Base-by-base conservation (phyloP, 306 rosid species). In the Datisca glomerata region DNA sequence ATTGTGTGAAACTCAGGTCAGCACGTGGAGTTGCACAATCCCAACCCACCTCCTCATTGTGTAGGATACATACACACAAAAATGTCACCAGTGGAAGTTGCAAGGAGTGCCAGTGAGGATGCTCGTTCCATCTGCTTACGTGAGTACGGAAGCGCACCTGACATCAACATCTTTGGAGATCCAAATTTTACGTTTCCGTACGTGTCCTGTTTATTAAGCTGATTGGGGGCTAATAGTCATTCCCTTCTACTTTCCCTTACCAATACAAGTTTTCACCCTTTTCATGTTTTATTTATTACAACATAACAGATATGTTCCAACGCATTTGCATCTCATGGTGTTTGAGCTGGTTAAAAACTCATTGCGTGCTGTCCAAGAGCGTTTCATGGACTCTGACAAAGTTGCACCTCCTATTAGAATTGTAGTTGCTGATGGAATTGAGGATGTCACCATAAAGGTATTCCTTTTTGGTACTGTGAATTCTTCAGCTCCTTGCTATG, bases 321-420 rank as follows among this genome's bases (percentile, higher is more conserved):
- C 91, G 19, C 98, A 89, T 71, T 73, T 89, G 67, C 98, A 84
- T 68, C 83, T 85, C 27, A 89, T 89, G 98, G 91, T 89, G 29
- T 89, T 89, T 45, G 98, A 89, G 86, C 54, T 89, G 73, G 95
- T 84, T 20, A 89, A 89, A 65, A 89, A 89, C 74, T 89, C 98
- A 1, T 53, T 89, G 56, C 95, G 98, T 45, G 98, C 96, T 14
- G 98, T 84, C 40, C 81, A 89, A 75, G 98, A 89, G 72, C 67
- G 69, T 33, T 78, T 7, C 61, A 61, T 89, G 80, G 73, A 84
- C 64, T 84, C 92, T 0, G 96, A 84, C 52, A 80, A 68, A 62
- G 72, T 80, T 50, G 53, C 79, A 3, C 91, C 86, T 45, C 71
- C 92, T 6, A 20, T 89, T 47, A 73, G 69, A 71, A 80, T 89